Percentiles rank a stretch among this genome's conserved stretches.
phyloP scores from a whole-genome alignment of 1,284 basidiomycete genomes.

The Ustilago esculenta region DNA sequence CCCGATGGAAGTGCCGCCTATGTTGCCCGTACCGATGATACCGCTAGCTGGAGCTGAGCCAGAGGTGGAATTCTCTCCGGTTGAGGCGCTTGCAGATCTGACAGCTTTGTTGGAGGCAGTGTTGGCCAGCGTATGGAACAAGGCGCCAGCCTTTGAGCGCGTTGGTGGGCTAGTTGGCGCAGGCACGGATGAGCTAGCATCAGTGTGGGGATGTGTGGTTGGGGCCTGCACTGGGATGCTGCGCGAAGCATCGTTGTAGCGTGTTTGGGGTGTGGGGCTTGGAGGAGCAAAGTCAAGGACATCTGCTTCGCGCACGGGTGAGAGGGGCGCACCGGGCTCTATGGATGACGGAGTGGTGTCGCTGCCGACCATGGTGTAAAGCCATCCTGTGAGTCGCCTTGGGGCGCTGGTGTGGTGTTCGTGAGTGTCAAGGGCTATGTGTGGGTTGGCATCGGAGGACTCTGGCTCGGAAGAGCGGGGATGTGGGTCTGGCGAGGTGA shows the following conservation, averaged over 20 bases:
- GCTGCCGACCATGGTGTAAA: conserved; percentile 53
- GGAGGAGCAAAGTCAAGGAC: conserved; percentile 9
- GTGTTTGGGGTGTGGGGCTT: conserved; percentile 4
- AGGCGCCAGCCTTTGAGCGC: conserved; percentile 26
- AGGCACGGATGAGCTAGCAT: neutral
- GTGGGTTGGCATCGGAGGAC: neutral
- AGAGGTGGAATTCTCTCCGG: conserved; percentile 6
- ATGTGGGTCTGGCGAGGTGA: conserved; percentile 12
- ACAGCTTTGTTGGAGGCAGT: conserved; percentile 4
- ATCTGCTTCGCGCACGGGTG: conserved; percentile 34
- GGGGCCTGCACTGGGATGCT: neutral
- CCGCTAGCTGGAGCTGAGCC: conserved; percentile 1
- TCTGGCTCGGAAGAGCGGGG: conserved; percentile 22
- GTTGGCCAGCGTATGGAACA: conserved; percentile 24
- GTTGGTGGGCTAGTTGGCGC: neutral
- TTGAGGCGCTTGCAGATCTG: conserved; percentile 2
- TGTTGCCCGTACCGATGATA: neutral
- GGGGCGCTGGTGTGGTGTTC: conserved; percentile 19
- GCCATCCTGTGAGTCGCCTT: conserved; percentile 56
- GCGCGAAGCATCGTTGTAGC: neutral
- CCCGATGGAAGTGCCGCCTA: neutral
- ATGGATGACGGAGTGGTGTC: conserved; percentile 16
- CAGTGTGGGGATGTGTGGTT: neutral
- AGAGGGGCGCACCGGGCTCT: conserved; percentile 22
- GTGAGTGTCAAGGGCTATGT: conserved; percentile 2